These are phyloP conservation scores for Glonium stellatum DNA, from an alignment of 495 filamentous ascomycete species.

Conservation along the genomic window DNA sequence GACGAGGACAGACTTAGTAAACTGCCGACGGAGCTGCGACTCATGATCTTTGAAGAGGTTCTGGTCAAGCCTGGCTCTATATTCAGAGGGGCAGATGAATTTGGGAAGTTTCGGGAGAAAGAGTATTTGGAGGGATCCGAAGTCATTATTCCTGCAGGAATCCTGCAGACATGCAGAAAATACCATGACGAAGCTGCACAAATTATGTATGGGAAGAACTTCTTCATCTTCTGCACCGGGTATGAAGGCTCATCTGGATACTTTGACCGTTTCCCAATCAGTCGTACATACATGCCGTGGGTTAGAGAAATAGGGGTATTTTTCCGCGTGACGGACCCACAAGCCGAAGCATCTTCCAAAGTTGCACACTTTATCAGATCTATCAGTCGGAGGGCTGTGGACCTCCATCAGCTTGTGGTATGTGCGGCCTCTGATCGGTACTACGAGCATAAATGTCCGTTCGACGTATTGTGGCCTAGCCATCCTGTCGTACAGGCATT, in stretches of 20 bases:
- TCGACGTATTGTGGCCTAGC: slow-evolving; percentile 6
- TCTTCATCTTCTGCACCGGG: slow-evolving; percentile 17
- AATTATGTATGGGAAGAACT: slow-evolving; percentile 13
- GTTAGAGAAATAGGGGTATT: slow-evolving; percentile 14
- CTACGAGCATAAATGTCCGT: slow-evolving; percentile 9
- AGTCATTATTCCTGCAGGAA: slow-evolving; percentile 8
- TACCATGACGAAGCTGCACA: slow-evolving; percentile 17
- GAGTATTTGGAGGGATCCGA: slow-evolving; percentile 5
- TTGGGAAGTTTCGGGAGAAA: slow-evolving; percentile 6
- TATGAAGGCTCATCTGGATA: slow-evolving; percentile 2
- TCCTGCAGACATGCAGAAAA: slow-evolving; percentile 15
- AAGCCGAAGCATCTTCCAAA: not conserved
- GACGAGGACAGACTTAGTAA: slow-evolving; percentile 3
- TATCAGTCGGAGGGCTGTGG: slow-evolving; percentile 1
- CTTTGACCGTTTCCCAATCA: slow-evolving; percentile 12
- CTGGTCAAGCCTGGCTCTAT: slow-evolving; percentile 1
- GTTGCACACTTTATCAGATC: slow-evolving; percentile 12
- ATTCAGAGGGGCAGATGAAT: slow-evolving; percentile 9
- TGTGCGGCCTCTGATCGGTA: slow-evolving; percentile 13
- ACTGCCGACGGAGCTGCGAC: slow-evolving; percentile 16
- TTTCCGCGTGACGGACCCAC: slow-evolving; percentile 10
- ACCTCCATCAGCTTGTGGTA: slow-evolving; percentile 10
- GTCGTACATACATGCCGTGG: slow-evolving; percentile 6
- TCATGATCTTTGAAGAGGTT: slow-evolving; percentile 21
- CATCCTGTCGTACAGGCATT: slow-evolving; percentile 11